Base-by-base conservation (phyloP, 2,329 filamentous ascomycete genomes). In the Talaromyces atroroseus region DNA sequence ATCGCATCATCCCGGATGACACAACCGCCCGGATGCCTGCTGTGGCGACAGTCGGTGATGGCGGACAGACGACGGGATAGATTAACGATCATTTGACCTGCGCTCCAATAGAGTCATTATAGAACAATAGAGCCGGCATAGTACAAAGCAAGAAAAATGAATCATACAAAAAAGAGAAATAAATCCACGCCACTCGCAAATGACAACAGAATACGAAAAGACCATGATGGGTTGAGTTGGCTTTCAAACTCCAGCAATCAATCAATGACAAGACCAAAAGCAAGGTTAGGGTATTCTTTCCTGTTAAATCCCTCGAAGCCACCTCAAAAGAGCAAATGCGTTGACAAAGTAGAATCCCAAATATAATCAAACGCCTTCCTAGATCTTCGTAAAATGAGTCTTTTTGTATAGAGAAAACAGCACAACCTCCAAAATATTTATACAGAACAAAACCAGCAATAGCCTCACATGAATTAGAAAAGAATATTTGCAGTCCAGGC, bases 221-320 rank as follows among this genome's bases (percentile, higher is more conserved):
- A 55, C 47, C 44, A 54, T 5, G 2, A 47, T 11, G 16, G 18
- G 11, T 16, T 40, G 36, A n/a, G 14, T 36, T 36, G 32, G 32
- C 16, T 36, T 36, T 20, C n/a, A 42, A 42, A 42, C 38, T 42
- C 38, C 38, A 42, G 18, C 5, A 18, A 40, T 18, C 2, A 40
- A 42, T 42, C 38, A 36, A 36, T 36, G 5, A 36, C 32, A 36
- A 16, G 38, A 18, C 38, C n/a, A 18, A 18, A 44, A 44, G 18
- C 40, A 18, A 44, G 10, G 20, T 44, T 53, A 58, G 62, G 62
- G 60, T 59, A 61, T 61, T 58, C 29, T 59, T 61, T 54, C 59
- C 59, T 56, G 59, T 58, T 60, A 57, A 52, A 59, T 46, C 32
- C 34, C 40, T 42, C 26, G 36, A 40, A 44, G 18, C 26, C 51